Conservation (phyloP, 2,329 filamentous ascomycete species). For the Grosmannia serpens region DNA sequence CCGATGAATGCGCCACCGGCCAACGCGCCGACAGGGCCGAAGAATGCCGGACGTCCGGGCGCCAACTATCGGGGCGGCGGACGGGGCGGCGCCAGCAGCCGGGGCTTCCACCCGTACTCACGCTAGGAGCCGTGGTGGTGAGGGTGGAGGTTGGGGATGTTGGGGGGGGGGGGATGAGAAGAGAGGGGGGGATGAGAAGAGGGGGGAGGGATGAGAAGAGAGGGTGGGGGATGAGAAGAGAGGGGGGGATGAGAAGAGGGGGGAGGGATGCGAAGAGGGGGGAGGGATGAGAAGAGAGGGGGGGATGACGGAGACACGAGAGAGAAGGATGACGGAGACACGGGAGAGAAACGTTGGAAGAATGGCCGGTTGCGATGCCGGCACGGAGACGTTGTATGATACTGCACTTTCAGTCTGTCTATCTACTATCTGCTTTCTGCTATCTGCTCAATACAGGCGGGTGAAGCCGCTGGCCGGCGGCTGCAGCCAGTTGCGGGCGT, state of each 20-base stretch:
- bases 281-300: neutral
- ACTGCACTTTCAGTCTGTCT: neutral
- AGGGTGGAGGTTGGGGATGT: neutral
- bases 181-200: neutral
- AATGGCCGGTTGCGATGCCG: too few relatives aligned
- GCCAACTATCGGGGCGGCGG: constrained; percentile 89
- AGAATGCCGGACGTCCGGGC: constrained; percentile 84
- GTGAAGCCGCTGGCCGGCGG: constrained; percentile 73
- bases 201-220: too few relatives aligned
- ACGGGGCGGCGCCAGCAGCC: constrained; percentile 31
- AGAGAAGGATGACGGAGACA: neutral
- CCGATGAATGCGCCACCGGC: constrained; percentile 55
- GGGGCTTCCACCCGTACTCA: constrained; percentile 71
- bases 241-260: neutral
- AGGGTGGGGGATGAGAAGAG: too few relatives aligned
- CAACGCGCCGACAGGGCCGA: constrained; percentile 86
- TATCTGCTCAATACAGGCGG: constrained; percentile 32
- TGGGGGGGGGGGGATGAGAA: neutral
- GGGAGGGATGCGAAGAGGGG: neutral
- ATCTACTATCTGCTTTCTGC: neutral
- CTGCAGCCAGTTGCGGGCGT: constrained; percentile 87
- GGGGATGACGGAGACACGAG: neutral
- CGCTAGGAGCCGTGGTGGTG: constrained; percentile 13
- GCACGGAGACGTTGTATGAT: neutral
- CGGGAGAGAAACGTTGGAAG: too few relatives aligned